These are phyloP conservation scores for Stromatinia cepivora DNA, from an alignment of 2,329 filamentous ascomycete species.

Conservation along the genomic window DNA sequence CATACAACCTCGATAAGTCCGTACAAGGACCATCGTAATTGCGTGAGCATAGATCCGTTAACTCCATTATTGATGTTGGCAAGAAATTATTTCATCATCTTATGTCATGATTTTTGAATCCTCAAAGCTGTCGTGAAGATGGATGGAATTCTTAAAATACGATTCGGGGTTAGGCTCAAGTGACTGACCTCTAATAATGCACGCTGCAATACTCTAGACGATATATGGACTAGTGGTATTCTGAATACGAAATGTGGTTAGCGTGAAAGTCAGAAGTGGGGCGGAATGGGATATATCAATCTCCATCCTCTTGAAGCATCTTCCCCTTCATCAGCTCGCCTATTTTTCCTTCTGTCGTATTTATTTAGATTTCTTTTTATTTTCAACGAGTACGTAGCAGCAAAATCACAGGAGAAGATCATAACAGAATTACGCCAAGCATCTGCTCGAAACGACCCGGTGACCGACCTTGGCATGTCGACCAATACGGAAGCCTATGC, in stretches of 20 bases:
- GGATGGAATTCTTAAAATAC: background rate
- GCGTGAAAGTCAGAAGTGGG: background rate
- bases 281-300: background rate
- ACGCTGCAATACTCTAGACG: background rate
- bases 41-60: background rate
- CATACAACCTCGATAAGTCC: background rate
- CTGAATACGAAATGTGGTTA: conserved; percentile 18
- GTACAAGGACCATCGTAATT: background rate
- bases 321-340: conserved; percentile 7
- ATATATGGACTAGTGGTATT: background rate
- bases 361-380: background rate
- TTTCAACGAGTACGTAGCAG: background rate
- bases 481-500: background rate
- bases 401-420: background rate
- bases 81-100: background rate
- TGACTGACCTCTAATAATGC: background rate
- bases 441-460: background rate
- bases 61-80: background rate
- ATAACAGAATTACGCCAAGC: background rate
- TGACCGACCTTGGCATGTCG: background rate
- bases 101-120: background rate
- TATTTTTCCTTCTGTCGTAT: conserved; percentile 13
- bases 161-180: background rate
- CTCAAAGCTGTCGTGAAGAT: background rate
- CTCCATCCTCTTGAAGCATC: background rate